phyloP scores from a whole-genome alignment of 2,329 filamentous ascomycete species.

The Dothistroma septosporum region DNA sequence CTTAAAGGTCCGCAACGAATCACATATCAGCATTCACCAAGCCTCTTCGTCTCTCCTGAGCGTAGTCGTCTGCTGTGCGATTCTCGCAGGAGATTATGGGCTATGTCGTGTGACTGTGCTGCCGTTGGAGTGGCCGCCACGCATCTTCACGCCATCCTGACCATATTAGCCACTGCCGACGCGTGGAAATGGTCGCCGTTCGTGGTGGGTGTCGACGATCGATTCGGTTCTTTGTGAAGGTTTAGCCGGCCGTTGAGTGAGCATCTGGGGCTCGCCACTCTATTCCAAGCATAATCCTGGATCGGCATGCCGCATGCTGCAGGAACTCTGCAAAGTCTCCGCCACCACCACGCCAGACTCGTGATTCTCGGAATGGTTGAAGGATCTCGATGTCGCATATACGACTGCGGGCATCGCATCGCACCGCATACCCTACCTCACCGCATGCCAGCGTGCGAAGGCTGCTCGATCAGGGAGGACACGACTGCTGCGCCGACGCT shows the following conservation, averaged over 20 bases:
- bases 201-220: neutral
- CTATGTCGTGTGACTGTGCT: neutral
- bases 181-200: neutral
- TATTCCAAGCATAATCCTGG: slow-evolving; percentile 1
- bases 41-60: neutral
- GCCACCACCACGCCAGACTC: neutral
- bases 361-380: neutral
- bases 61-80: neutral
- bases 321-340: slow-evolving; percentile 1
- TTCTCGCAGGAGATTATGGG: neutral
- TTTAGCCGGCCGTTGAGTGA: slow-evolving; percentile 1
- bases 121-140: neutral
- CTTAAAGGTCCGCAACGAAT: neutral
- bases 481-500: too few species aligned
- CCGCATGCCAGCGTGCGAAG: neutral
- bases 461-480: neutral
- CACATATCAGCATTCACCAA: neutral
- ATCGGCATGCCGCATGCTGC: neutral
- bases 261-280: slow-evolving; percentile 3
- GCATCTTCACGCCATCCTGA: neutral
- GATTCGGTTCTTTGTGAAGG: neutral
- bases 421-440: neutral
- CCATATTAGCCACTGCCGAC: neutral
- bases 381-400: neutral
- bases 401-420: neutral